phyloP scores from a whole-genome alignment of 306 rosid species.

The Oxytropis ochrocephala region DNA sequence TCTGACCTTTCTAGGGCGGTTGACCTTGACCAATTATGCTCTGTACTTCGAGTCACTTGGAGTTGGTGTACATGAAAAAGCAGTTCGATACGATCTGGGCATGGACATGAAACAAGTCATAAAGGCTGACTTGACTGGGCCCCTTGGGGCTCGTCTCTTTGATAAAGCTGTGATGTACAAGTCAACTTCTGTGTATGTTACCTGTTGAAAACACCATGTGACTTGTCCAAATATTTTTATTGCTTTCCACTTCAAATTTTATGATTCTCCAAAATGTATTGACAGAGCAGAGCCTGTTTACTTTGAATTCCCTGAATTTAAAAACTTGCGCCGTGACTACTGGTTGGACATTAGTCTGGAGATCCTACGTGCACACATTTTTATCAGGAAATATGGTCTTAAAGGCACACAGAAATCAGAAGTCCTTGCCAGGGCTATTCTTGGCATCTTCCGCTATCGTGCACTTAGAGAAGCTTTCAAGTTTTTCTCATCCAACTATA shows the following conservation, averaged over 20 bases:
- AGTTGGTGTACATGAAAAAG: constrained; percentile 76
- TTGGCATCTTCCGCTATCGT: constrained; percentile 65
- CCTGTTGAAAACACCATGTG: constrained; percentile 10
- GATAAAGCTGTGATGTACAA: constrained; percentile 94
- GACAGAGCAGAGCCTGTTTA: constrained; percentile 86
- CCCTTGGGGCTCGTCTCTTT: constrained; percentile 91
- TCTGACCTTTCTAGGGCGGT: constrained; percentile 57
- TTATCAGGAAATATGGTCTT: constrained; percentile 57
- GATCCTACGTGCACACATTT: constrained; percentile 60
- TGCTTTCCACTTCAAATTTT: constrained; percentile 19
- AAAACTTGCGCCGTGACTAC: constrained; percentile 77
- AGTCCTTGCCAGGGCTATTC: constrained; percentile 66
- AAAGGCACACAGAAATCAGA: constrained; percentile 61
- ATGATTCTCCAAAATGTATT: constrained; percentile 26
- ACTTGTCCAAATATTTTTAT: not conserved
- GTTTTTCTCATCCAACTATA: constrained; percentile 53
- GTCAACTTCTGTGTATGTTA: constrained; percentile 73
- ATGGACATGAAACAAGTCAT: constrained; percentile 72
- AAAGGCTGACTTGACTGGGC: constrained; percentile 90
- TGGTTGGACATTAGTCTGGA: constrained; percentile 91
- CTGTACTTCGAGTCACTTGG: constrained; percentile 86
- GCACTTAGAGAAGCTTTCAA: constrained; percentile 80
- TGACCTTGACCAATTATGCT: constrained; percentile 78
- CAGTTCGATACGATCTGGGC: constrained; percentile 74
- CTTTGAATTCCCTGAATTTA: constrained; percentile 92